A percentile compares a stretch with the other conserved stretches of the same genome.
phyloP scores from a whole-genome alignment of 371 early-diverging fungal genomes.

The Batkoa obscura region DNA sequence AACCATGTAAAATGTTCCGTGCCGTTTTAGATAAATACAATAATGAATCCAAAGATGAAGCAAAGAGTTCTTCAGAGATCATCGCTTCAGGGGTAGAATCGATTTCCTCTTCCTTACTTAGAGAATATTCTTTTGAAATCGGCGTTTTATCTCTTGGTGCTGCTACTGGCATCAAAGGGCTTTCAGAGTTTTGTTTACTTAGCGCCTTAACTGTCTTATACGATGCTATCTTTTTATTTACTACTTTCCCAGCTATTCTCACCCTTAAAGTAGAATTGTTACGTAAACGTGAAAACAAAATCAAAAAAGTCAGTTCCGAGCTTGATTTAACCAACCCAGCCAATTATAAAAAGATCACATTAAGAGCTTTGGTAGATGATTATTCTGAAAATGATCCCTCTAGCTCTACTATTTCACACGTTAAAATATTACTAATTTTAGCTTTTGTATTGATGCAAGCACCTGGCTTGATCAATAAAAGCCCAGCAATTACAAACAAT shows the following conservation, averaged over 20 bases:
- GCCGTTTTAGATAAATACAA: conserved; percentile 37
- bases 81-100: conserved; percentile 46
- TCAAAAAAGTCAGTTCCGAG: conserved; percentile 7
- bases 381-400: conserved; percentile 6
- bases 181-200: conserved; percentile 63
- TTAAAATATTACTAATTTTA: conserved; percentile 2
- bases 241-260: conserved; percentile 69
- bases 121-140: conserved; percentile 70
- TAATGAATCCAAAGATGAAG: neutral
- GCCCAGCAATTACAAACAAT: too few relatives aligned
- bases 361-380: conserved; percentile 14
- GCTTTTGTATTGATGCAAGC: conserved; percentile 4
- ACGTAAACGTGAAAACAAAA: conserved; percentile 20
- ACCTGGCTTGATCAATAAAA: neutral
- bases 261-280: conserved; percentile 70
- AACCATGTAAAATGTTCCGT: conserved; percentile 61
- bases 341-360: conserved; percentile 14
- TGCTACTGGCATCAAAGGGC: conserved; percentile 49
- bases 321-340: conserved; percentile 3
- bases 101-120: conserved; percentile 40
- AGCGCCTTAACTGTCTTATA: conserved; percentile 62
- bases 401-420: conserved; percentile 6
- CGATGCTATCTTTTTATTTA: conserved; percentile 67
- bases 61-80: conserved; percentile 30
- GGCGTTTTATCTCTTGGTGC: conserved; percentile 57